Conservation (phyloP, 176 grass and related monocot genomes). For the Bolboschoenus planiculmis region DNA sequence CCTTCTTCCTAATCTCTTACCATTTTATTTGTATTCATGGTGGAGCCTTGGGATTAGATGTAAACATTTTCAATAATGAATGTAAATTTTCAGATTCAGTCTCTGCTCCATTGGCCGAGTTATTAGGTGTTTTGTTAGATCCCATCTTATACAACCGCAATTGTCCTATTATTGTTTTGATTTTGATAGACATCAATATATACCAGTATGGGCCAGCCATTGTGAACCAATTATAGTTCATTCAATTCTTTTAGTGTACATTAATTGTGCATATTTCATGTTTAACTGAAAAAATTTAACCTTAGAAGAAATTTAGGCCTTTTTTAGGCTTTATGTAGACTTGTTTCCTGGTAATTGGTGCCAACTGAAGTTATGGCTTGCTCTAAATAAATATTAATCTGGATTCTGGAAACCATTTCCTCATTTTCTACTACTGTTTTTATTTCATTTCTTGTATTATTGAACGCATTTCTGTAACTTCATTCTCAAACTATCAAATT, state of each 20-base stretch:
- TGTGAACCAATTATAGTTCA: background rate
- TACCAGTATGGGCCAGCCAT: background rate
- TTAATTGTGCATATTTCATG: background rate
- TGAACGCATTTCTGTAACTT: background rate
- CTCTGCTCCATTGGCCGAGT: background rate
- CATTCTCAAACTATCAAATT: background rate
- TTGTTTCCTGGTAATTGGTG: too few species aligned
- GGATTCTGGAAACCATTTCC: background rate
- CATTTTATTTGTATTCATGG: conserved; percentile 15
- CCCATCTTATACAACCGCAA: background rate
- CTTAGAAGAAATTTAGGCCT: background rate
- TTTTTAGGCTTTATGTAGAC: background rate
- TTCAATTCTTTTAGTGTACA: background rate
- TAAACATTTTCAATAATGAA: conserved; percentile 14
- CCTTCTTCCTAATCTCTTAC: conserved; percentile 23
- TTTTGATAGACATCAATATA: background rate
- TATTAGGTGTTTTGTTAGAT: background rate
- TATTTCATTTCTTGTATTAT: background rate
- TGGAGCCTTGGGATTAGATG: background rate
- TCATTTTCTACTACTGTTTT: background rate
- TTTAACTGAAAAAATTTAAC: background rate
- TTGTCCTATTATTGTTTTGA: background rate
- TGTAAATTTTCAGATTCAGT: conserved; percentile 1
- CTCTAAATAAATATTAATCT: too few species aligned
- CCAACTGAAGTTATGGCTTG: too few species aligned